These are phyloP conservation scores for Metarhizium album DNA, from an alignment of 2,329 filamentous ascomycete species.

Conservation along the genomic window DNA sequence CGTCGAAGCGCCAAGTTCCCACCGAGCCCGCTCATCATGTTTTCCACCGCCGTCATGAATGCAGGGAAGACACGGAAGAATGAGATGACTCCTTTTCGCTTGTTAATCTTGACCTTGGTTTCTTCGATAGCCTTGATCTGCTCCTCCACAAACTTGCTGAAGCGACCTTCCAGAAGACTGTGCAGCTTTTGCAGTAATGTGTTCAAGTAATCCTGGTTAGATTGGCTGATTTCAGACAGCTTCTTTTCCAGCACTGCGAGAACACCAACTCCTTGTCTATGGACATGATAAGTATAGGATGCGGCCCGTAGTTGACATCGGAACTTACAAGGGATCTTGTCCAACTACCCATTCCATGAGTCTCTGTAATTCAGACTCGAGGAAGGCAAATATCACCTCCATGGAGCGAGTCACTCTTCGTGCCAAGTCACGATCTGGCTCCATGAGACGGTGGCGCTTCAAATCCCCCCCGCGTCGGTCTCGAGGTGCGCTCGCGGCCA, in stretches of 20 bases:
- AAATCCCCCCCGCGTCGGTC: conserved; percentile 64
- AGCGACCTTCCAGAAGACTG: conserved; percentile 60
- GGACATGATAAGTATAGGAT: conserved; percentile 8
- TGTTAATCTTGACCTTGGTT: conserved; percentile 98
- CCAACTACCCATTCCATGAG: conserved; percentile 76
- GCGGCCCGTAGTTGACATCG: background rate
- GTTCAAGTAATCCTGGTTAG: conserved; percentile 85
- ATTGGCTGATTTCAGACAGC: conserved; percentile 68
- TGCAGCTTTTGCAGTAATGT: conserved; percentile 71
- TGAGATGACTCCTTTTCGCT: conserved; percentile 89
- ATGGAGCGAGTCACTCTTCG: conserved; percentile 75
- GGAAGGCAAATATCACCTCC: conserved; percentile 78
- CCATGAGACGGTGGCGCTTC: conserved; percentile 64
- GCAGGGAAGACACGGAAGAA: conserved; percentile 91
- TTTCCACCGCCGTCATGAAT: conserved; percentile 75
- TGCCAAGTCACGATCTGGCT: conserved; percentile 81
- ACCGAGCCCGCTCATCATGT: conserved; percentile 57
- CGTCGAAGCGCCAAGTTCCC: conserved; percentile 54
- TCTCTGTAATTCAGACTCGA: conserved; percentile 65
- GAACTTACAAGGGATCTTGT: conserved; percentile 70
- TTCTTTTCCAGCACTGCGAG: conserved; percentile 73
- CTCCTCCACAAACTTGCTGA: conserved; percentile 84
- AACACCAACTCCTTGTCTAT: conserved; percentile 79
- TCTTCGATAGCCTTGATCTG: conserved; percentile 95
- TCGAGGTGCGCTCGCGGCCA: conserved; percentile 54